A percentile compares a stretch with the other conserved stretches of the same genome.
Evolutionary conservation across 2,329 filamentous ascomycete species (phyloP).

Genomic region (Talaromyces funiculosus): DNA sequence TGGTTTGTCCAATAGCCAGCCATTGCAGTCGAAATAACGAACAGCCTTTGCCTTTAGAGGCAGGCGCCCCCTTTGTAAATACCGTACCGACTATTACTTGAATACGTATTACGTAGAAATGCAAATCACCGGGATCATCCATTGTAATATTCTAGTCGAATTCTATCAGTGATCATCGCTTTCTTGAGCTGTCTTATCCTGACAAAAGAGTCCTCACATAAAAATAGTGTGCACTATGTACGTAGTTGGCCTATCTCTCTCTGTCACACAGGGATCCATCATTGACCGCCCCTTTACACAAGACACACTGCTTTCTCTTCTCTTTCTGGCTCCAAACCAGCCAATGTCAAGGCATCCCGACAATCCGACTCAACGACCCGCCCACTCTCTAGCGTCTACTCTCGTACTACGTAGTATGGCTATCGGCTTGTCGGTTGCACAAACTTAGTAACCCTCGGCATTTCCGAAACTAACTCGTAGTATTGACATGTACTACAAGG

Average conservation of each 20-base stretch:
- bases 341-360: conserved; percentile 6
- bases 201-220: too few relatives aligned
- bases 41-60: too few relatives aligned
- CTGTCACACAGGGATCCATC: not conserved
- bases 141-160: too few relatives aligned
- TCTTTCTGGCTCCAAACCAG: not conserved
- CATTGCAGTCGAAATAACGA: too few relatives aligned
- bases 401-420: too few relatives aligned
- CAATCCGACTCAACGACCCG: conserved; percentile 5
- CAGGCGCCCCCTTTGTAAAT: too few relatives aligned
- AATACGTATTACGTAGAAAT: too few relatives aligned
- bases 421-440: not conserved
- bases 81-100: too few relatives aligned
- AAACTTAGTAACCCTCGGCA: not conserved
- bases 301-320: not conserved
- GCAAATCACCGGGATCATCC: too few relatives aligned
- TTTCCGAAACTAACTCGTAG: not conserved
- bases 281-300: not conserved
- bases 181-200: not conserved
- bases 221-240: too few relatives aligned
- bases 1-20: too few relatives aligned
- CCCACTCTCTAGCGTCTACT: conserved; percentile 1
- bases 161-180: too few relatives aligned
- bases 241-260: not conserved
- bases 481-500: not conserved